Evolutionary conservation across 352 stramenopile genomes (phyloP).

Genomic region (Pythium monospermum): DNA sequence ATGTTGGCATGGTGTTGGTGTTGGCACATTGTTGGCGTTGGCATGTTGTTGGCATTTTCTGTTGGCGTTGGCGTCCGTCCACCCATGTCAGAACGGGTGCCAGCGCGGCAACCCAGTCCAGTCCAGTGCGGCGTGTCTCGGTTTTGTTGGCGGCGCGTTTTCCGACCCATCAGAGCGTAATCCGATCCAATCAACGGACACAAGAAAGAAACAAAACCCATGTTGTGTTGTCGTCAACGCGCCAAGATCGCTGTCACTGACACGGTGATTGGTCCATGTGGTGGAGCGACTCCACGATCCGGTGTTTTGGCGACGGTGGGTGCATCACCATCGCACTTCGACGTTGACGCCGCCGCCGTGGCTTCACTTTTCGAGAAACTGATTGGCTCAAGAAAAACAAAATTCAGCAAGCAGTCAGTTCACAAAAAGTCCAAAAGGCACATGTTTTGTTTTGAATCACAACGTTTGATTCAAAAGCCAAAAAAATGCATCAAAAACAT

Average conservation of each 20-base stretch:
- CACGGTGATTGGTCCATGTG: constrained; percentile 1
- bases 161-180: too few species aligned
- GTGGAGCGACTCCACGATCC: constrained; percentile 1
- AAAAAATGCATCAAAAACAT: too few species aligned
- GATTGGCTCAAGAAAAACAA: constrained; percentile 10
- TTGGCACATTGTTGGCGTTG: constrained; percentile 2
- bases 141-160: neutral
- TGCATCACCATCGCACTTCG: constrained; percentile 23
- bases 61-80: neutral
- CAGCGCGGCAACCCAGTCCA: too few species aligned
- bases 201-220: too few species aligned
- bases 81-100: neutral
- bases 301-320: constrained; percentile 20
- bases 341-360: constrained; percentile 17
- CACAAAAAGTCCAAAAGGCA: too few species aligned
- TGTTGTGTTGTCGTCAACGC: too few species aligned
- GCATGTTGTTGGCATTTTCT: neutral
- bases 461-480: too few species aligned
- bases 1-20: neutral
- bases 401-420: neutral
- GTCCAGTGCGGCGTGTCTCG: too few species aligned
- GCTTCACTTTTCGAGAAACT: constrained; percentile 7
- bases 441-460: too few species aligned
- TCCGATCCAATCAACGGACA: too few species aligned
- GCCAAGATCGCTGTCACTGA: too few species aligned